Conservation (phyloP, 306 rosid species). For the Hylodesmum podocarpum region DNA sequence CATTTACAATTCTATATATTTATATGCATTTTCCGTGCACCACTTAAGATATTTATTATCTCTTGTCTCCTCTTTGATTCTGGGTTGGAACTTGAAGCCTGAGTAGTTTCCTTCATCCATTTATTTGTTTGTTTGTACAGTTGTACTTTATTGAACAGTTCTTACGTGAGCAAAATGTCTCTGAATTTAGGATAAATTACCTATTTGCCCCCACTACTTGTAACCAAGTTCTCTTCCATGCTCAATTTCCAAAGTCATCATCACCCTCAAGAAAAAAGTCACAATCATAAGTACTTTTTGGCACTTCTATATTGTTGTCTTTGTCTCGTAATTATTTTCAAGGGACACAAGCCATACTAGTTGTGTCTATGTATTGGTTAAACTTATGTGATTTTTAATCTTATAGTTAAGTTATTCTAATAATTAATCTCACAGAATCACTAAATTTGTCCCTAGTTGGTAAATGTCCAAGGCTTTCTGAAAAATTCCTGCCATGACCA, state of each 20-base stretch:
- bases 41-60: conserved; percentile 1
- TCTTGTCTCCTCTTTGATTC: background rate
- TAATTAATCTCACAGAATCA: no score
- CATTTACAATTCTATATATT: no score
- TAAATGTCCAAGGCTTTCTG: background rate
- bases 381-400: background rate
- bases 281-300: background rate
- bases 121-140: no score
- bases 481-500: background rate
- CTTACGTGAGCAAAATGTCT: background rate
- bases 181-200: background rate
- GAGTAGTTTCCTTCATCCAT: background rate
- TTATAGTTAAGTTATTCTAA: background rate
- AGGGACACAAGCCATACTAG: no score
- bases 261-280: no score
- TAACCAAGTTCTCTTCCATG: background rate
- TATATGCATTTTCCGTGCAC: background rate
- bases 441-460: no score
- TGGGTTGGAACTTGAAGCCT: background rate
- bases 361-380: no score
- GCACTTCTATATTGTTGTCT: background rate
- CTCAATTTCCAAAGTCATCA: background rate
- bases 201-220: background rate
- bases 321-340: no score
- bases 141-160: background rate